Evolutionary conservation across 2,329 filamentous ascomycete species (phyloP).

Genomic region (Cladobotryum mycophilum): DNA sequence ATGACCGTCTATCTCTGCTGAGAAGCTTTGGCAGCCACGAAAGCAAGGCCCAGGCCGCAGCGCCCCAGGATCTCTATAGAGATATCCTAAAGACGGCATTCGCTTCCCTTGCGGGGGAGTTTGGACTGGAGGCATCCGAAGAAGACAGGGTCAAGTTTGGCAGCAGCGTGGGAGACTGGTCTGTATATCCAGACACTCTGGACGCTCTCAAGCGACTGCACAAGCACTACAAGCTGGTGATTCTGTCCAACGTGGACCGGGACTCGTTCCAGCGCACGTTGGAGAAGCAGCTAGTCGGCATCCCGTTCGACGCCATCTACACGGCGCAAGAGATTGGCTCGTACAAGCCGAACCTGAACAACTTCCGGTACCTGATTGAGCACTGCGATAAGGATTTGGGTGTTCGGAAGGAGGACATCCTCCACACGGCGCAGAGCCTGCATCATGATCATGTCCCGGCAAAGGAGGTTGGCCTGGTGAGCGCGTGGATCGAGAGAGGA

Average conservation of each 20-base stretch:
- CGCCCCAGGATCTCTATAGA: constrained; percentile 34
- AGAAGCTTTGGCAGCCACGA: constrained; percentile 43
- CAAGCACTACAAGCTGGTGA: constrained; percentile 50
- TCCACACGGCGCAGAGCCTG: constrained; percentile 65
- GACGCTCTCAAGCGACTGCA: constrained; percentile 43
- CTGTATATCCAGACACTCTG: constrained; percentile 52
- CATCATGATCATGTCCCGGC: constrained; percentile 62
- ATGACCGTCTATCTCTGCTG: constrained; percentile 34
- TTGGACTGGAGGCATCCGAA: constrained; percentile 25
- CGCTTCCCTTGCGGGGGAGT: constrained; percentile 26
- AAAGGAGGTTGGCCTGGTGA: constrained; percentile 51
- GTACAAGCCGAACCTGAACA: constrained; percentile 61
- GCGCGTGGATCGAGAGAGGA: constrained; percentile 58
- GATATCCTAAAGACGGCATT: constrained; percentile 39
- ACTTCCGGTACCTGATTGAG: constrained; percentile 60
- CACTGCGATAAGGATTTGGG: constrained; percentile 48
- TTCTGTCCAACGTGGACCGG: constrained; percentile 55
- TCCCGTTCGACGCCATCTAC: constrained; percentile 55
- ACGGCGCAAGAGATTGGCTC: constrained; percentile 65
- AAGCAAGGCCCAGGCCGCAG: constrained; percentile 51
- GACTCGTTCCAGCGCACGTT: constrained; percentile 22
- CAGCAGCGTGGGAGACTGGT: constrained; percentile 45
- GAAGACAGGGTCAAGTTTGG: constrained; percentile 29
- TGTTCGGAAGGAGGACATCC: constrained; percentile 43
- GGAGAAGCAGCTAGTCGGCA: constrained; percentile 36